These are phyloP conservation scores for Candida silvatica DNA, from an alignment of 805 yeast genomes.

Conservation along the genomic window DNA sequence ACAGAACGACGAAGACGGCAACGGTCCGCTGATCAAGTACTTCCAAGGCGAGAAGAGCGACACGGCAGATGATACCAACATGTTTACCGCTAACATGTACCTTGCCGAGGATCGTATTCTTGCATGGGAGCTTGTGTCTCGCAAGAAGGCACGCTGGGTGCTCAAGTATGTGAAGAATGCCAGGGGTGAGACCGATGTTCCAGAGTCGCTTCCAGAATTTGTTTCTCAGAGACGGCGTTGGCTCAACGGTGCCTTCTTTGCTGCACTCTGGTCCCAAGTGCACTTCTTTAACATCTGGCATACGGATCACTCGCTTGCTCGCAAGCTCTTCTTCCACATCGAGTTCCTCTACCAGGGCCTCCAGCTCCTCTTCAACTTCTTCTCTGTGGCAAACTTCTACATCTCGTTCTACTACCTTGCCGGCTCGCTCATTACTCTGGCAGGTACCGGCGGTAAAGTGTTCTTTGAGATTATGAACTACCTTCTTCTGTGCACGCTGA, in stretches of 20 bases:
- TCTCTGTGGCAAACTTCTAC: constrained; percentile 86
- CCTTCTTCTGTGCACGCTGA: constrained; percentile 69
- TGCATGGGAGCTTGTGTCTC: constrained; percentile 94
- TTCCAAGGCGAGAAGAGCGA: constrained; percentile 69
- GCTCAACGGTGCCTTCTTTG: constrained; percentile 97
- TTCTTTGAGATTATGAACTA: constrained; percentile 82
- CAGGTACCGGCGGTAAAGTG: constrained; percentile 71
- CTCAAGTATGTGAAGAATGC: constrained; percentile 88
- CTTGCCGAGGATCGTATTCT: constrained; percentile 93
- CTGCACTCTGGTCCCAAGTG: constrained; percentile 82
- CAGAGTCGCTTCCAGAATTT: constrained; percentile 89
- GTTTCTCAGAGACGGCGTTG: constrained; percentile 96
- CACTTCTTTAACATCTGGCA: constrained; percentile 86
- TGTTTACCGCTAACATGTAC: constrained; percentile 94
- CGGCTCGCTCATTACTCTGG: constrained; percentile 64
- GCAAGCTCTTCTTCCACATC: constrained; percentile 75
- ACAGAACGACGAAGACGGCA: constrained; percentile 77
- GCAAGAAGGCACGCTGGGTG: constrained; percentile 76
- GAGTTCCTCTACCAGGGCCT: constrained; percentile 86
- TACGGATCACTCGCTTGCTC: constrained; percentile 72
- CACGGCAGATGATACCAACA: constrained; percentile 42
- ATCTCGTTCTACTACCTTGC: constrained; percentile 89
- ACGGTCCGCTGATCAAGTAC: constrained; percentile 84
- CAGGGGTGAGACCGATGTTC: constrained; percentile 95
- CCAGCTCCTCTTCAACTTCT: constrained; percentile 78